Evolutionary conservation across 441 rosid species (phyloP), one percentile per base, ranked within the genome.

Genomic region (Gossypium aridum): DNA sequence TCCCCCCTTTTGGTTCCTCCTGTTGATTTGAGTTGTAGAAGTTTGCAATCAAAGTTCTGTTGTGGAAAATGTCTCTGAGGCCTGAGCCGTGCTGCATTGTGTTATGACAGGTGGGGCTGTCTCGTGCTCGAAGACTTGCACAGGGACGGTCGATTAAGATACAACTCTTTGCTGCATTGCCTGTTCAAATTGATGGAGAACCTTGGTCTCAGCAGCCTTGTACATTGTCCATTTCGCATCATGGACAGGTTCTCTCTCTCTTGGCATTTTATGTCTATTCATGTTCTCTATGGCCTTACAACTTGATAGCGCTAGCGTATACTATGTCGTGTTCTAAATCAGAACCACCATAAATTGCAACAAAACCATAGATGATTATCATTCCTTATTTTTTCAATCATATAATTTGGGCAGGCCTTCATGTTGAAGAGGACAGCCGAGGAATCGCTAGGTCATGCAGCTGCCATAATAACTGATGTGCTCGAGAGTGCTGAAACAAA

Each of bases 361-460:
- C 31, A 28, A 28, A 54, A 16, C 59, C 3, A 2, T 7, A 7
- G 37, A 71, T 25, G 25, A 9, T 45, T 65, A 14, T 66, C 39
- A 45, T 54, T 47, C 22, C 14, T 67, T 4, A 17, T 43, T 45
- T 7, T 34, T 6, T 19, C 19, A 71, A 26, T 20, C 64, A 7
- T n/a, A 23, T 71, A 56, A 45, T 70, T 55, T 79, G 47, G 37
- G 66, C 90, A 95, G 99, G 98, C 98, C 54, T 95, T 95, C 81
- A 89, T 95, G 96, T 84, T 95, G 80, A 95, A 79, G 86, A 85
- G 88, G 83, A 89, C 92, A 0, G 87, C 85, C 0, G 99, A 92
- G 86, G 99, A 91, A 80, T 95, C 97, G 73, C 88, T 93, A n/a
- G 98, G 98, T 68, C 98, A 93, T 79, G 99, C 99, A 73, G 92